Conservation (phyloP, 192 early-diverging fungal species). For the Allomyces javanicus region DNA sequence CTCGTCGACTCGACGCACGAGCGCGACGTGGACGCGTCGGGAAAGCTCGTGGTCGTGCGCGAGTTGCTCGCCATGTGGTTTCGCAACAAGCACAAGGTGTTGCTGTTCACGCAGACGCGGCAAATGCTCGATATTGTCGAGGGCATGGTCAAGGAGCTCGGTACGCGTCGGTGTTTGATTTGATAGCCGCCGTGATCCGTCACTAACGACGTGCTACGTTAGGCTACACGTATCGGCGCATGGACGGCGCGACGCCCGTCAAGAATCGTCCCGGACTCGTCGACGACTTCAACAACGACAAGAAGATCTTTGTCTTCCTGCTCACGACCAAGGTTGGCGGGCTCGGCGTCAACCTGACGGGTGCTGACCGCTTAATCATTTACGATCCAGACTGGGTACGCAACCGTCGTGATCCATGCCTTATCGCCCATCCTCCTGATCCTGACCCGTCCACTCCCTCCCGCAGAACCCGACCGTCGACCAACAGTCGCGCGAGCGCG, state of each 20-base stretch:
- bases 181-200: no score
- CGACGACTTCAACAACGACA: constrained; percentile 58
- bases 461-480: constrained; percentile 86
- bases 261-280: constrained; percentile 61
- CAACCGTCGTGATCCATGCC: background rate
- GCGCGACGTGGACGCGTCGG: constrained; percentile 35
- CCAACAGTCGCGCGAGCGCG: constrained; percentile 83
- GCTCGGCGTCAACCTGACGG: constrained; percentile 83
- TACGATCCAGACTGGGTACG: constrained; percentile 85
- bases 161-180: background rate
- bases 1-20: constrained; percentile 19
- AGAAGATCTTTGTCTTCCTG: constrained; percentile 64
- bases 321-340: constrained; percentile 97
- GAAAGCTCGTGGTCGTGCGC: constrained; percentile 80
- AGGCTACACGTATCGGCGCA: constrained; percentile 53
- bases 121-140: constrained; percentile 93
- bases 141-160: constrained; percentile 29
- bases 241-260: constrained; percentile 93
- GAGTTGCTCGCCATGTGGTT: constrained; percentile 73
- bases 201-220: constrained; percentile 3
- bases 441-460: background rate
- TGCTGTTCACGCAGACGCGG: constrained; percentile 86
- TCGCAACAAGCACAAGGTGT: constrained; percentile 53
- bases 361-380: constrained; percentile 80
- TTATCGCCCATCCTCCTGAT: background rate